These are phyloP conservation scores for Panellus pusillus DNA, from an alignment of 768 basidiomycete species.

Conservation along the genomic window DNA sequence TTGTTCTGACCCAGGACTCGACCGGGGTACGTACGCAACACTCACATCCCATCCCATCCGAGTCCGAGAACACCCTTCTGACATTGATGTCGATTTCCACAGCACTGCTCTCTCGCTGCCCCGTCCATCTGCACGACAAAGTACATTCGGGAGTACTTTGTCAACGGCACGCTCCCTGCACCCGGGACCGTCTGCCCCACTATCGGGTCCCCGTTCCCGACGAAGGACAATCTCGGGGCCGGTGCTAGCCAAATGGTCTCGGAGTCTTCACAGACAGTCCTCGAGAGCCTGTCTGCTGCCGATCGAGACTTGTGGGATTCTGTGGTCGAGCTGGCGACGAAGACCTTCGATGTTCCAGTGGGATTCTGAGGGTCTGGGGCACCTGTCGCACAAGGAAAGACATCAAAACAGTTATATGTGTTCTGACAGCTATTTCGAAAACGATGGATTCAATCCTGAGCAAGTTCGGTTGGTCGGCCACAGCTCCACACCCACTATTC, in stretches of 20 bases:
- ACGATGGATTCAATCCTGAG: too few species aligned
- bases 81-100: neutral
- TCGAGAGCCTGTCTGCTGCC: neutral
- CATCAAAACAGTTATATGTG: too few species aligned
- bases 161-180: neutral
- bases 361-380: too few species aligned
- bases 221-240: too few species aligned
- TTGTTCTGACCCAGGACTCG: conserved; percentile 24
- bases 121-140: conserved; percentile 11
- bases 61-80: too few species aligned
- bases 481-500: too few species aligned
- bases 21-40: conserved; percentile 7
- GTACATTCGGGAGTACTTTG: conserved; percentile 1
- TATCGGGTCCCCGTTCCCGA: too few species aligned
- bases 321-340: too few species aligned
- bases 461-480: too few species aligned
- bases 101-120: conserved; percentile 22
- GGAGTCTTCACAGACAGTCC: neutral
- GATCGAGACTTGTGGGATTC: neutral
- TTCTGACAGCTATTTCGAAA: too few species aligned
- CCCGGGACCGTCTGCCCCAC: conserved; percentile 3
- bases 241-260: too few species aligned
- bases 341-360: neutral
- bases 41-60: neutral
- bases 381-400: too few species aligned